Conservation (phyloP, 805 yeast species). For the Lipomyces sp. region DNA sequence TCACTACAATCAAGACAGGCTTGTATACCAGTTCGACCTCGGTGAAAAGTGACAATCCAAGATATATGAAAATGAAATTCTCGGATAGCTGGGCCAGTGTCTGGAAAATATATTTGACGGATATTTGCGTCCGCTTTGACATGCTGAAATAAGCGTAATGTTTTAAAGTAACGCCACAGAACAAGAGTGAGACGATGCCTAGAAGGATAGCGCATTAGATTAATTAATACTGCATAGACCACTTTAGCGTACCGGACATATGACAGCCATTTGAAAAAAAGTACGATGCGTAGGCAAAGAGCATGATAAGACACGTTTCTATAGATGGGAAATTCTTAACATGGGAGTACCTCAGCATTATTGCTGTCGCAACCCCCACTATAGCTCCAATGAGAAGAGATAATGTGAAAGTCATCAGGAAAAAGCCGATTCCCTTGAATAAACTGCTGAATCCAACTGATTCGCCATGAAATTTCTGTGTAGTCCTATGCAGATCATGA, state of each 20-base stretch:
- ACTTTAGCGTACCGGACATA: constrained; percentile 73
- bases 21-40: constrained; percentile 95
- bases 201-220: background rate
- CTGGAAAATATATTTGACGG: constrained; percentile 93
- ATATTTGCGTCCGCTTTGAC: constrained; percentile 96
- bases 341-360: constrained; percentile 88
- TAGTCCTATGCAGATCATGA: constrained; percentile 55
- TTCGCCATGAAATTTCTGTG: constrained; percentile 93
- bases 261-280: constrained; percentile 98
- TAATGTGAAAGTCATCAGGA: constrained; percentile 89
- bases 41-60: constrained; percentile 92
- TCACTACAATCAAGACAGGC: constrained; percentile 87
- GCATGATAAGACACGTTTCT: constrained; percentile 87
- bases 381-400: constrained; percentile 87
- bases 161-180: constrained; percentile 95
- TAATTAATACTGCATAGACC: background rate
- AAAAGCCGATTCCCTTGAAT: constrained; percentile 92
- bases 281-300: constrained; percentile 94
- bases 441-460: constrained; percentile 72
- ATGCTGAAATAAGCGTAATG: constrained; percentile 97
- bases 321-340: constrained; percentile 95
- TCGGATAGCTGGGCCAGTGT: constrained; percentile 92
- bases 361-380: constrained; percentile 86
- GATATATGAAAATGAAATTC: constrained; percentile 92
- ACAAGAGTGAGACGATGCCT: constrained; percentile 63